Evolutionary conservation across 805 yeast genomes (phyloP).

Genomic region (Pichia californica): DNA sequence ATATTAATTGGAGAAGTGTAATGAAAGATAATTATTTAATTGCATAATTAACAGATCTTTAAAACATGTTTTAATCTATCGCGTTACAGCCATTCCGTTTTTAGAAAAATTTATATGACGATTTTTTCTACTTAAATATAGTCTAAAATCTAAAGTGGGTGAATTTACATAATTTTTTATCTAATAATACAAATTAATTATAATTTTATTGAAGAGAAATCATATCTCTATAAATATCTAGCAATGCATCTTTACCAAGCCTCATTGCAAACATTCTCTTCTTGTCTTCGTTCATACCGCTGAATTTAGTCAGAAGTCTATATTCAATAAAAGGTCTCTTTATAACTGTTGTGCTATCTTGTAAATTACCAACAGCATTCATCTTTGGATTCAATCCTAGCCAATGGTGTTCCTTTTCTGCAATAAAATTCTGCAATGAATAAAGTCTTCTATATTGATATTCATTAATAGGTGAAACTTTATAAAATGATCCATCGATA

Average conservation of each 20-base stretch:
- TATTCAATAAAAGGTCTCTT: constrained; percentile 62
- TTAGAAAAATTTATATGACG: too few relatives aligned
- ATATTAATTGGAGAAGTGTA: too few relatives aligned
- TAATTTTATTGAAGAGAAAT: constrained; percentile 26
- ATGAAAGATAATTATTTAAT: too few relatives aligned
- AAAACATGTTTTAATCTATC: too few relatives aligned
- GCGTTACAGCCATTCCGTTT: too few relatives aligned
- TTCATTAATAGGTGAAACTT: constrained; percentile 71
- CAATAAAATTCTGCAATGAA: constrained; percentile 79
- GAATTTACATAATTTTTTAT: too few relatives aligned
- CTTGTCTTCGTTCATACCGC: constrained; percentile 50
- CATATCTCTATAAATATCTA: constrained; percentile 64
- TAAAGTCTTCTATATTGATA: constrained; percentile 71
- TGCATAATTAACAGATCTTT: too few relatives aligned
- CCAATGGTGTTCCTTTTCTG: constrained; percentile 64
- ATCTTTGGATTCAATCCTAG: constrained; percentile 79
- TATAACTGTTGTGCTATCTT: constrained; percentile 32
- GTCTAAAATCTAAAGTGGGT: too few relatives aligned
- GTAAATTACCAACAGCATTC: constrained; percentile 44
- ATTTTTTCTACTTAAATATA: too few relatives aligned
- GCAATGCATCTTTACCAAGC: constrained; percentile 49
- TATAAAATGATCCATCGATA: constrained; percentile 72
- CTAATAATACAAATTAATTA: too few relatives aligned
- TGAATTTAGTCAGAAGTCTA: constrained; percentile 47
- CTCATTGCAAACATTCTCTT: constrained; percentile 48